phyloP scores from a whole-genome alignment of 2,329 filamentous ascomycete species.

The Fusarium solani-melongenae region DNA sequence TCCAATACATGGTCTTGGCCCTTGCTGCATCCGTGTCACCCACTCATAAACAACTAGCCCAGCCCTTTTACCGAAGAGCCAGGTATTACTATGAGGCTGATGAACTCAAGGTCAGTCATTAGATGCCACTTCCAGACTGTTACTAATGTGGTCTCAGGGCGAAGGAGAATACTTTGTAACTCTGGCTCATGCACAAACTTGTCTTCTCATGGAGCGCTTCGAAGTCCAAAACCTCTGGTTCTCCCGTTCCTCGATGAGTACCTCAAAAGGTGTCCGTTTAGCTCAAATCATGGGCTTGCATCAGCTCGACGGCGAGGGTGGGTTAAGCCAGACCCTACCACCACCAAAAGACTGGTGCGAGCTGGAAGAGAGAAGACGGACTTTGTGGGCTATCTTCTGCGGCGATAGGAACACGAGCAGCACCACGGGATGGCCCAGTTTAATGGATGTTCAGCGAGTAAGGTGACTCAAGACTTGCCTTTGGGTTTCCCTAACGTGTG shows the following conservation, averaged over 20 bases:
- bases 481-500: constrained; percentile 11
- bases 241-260: constrained; percentile 83
- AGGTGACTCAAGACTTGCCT: not conserved
- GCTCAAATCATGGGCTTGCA: constrained; percentile 85
- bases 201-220: constrained; percentile 76
- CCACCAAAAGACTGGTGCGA: constrained; percentile 84
- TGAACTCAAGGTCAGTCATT: constrained; percentile 33
- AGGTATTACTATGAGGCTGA: constrained; percentile 39
- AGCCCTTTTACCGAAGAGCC: constrained; percentile 36
- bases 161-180: constrained; percentile 54
- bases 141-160: constrained; percentile 18
- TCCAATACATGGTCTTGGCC: constrained; percentile 39
- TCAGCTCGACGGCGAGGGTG: constrained; percentile 73
- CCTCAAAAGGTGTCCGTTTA: constrained; percentile 74
- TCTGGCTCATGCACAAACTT: constrained; percentile 79
- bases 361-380: constrained; percentile 75
- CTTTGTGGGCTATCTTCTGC: constrained; percentile 85
- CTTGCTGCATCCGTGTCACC: constrained; percentile 24
- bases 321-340: constrained; percentile 76
- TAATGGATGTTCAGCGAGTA: constrained; percentile 76
- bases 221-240: constrained; percentile 88
- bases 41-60: constrained; percentile 21
- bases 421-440: constrained; percentile 87
- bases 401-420: constrained; percentile 84
- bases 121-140: accelerated